phyloP scores from a whole-genome alignment of 2,329 filamentous ascomycete species.

The Blastomyces percursus region DNA sequence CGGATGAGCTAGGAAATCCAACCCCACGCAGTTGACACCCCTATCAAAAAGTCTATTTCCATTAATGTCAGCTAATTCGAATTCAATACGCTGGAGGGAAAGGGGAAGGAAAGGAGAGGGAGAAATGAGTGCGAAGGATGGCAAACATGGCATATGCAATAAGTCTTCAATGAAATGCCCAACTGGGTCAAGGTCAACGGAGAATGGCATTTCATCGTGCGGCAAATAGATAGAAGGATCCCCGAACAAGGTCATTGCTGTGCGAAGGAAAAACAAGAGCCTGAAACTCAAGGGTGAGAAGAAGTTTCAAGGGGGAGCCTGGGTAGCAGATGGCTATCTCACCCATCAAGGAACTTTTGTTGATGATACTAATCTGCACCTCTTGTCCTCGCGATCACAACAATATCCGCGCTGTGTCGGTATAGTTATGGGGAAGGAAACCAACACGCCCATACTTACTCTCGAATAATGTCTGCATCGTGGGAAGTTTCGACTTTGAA shows the following conservation, averaged over 20 bases:
- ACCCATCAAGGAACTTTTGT: slow-evolving; percentile 36
- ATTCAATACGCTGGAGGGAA: slow-evolving; percentile 10
- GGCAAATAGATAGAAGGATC: slow-evolving; percentile 23
- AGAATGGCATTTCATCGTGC: slow-evolving; percentile 27
- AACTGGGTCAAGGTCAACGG: slow-evolving; percentile 28
- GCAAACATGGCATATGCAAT: slow-evolving; percentile 38
- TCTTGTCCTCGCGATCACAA: slow-evolving; percentile 28
- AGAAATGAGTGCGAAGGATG: slow-evolving; percentile 27
- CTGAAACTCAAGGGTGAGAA: slow-evolving; percentile 44
- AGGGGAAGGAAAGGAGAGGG: slow-evolving; percentile 23
- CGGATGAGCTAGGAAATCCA: slow-evolving; percentile 87
- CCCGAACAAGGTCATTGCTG: slow-evolving; percentile 26
- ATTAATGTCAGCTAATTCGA: slow-evolving; percentile 30
- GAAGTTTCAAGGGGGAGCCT: slow-evolving; percentile 33
- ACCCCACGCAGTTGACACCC: slow-evolving; percentile 68
- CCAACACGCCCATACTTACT: slow-evolving; percentile 74
- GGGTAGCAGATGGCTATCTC: slow-evolving; percentile 57
- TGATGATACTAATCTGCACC: slow-evolving; percentile 27
- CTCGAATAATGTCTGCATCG: slow-evolving; percentile 89
- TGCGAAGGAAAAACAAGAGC: slow-evolving; percentile 37
- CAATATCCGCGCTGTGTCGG: slow-evolving; percentile 30
- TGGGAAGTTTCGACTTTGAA: slow-evolving; percentile 98
- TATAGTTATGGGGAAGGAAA: slow-evolving; percentile 48
- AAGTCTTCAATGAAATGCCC: slow-evolving; percentile 28
- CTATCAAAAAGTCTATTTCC: slow-evolving; percentile 74